These are phyloP conservation scores for Leccinellum rugosiceps DNA, from an alignment of 768 basidiomycete species.

Conservation along the genomic window DNA sequence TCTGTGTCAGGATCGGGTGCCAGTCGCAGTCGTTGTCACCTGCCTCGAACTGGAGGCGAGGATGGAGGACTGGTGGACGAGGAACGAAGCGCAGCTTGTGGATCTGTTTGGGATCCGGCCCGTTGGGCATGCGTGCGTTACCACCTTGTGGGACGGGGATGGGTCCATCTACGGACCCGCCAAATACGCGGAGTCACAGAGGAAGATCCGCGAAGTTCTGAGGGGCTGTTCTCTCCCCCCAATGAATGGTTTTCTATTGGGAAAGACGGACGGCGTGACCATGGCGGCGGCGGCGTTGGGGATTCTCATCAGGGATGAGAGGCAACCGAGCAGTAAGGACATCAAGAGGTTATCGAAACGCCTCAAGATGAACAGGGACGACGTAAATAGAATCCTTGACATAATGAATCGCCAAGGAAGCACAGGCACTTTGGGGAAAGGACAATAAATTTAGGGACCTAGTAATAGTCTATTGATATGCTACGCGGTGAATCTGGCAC, in stretches of 20 bases:
- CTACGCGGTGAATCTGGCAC: too few relatives aligned
- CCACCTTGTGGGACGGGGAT: background rate
- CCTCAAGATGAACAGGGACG: background rate
- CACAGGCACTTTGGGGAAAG: too few relatives aligned
- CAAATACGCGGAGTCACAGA: constrained; percentile 15
- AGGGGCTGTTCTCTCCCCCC: background rate
- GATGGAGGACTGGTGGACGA: background rate
- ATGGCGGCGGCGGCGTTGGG: background rate
- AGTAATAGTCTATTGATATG: too few relatives aligned
- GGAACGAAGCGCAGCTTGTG: constrained; percentile 9
- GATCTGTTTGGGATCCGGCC: constrained; percentile 7
- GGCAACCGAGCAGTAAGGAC: background rate
- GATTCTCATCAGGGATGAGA: background rate
- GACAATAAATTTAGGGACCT: too few relatives aligned
- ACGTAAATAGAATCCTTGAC: background rate
- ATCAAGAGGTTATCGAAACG: background rate
- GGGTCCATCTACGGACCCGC: background rate
- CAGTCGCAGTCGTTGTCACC: constrained; percentile 34
- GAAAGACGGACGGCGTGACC: background rate
- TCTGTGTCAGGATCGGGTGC: constrained; percentile 34
- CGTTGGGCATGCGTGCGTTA: constrained; percentile 23
- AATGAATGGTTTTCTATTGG: background rate
- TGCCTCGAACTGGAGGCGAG: constrained; percentile 14
- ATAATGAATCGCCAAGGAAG: background rate
- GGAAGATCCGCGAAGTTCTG: constrained; percentile 10